These are phyloP conservation scores for Fusarium graminum DNA, from an alignment of 2,329 filamentous ascomycete species.

Conservation along the genomic window DNA sequence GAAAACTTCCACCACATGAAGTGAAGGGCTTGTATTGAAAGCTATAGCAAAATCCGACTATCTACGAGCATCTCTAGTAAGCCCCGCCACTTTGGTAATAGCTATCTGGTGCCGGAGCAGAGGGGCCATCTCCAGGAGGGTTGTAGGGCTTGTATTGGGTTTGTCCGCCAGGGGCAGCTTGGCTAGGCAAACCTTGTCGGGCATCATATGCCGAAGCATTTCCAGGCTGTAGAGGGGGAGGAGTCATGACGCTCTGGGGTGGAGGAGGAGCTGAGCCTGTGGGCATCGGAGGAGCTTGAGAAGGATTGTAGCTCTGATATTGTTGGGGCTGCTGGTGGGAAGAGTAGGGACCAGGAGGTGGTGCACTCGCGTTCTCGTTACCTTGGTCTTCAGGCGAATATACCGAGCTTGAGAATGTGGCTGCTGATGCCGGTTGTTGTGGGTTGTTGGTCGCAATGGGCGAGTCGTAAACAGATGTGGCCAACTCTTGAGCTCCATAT, in stretches of 20 bases:
- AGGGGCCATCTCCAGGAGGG: constrained; percentile 62
- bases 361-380: constrained; percentile 49
- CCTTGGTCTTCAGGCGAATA: constrained; percentile 63
- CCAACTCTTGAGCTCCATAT: constrained; percentile 81
- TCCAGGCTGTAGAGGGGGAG: constrained; percentile 60
- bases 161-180: constrained; percentile 53
- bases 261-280: constrained; percentile 52
- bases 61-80: constrained; percentile 44
- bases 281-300: constrained; percentile 58
- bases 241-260: constrained; percentile 53
- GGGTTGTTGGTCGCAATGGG: constrained; percentile 70
- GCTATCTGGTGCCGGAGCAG: constrained; percentile 66
- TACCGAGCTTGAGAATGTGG: constrained; percentile 61
- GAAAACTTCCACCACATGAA: neutral
- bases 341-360: constrained; percentile 49
- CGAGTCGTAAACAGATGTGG: constrained; percentile 82
- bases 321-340: constrained; percentile 53
- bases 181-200: constrained; percentile 64
- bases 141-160: constrained; percentile 73
- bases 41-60: constrained; percentile 10
- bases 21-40: constrained; percentile 23
- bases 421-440: constrained; percentile 51
- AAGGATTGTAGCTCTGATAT: constrained; percentile 60
- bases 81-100: constrained; percentile 65
- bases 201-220: constrained; percentile 63